Evolutionary conservation across 2,329 filamentous ascomycete species (phyloP), one percentile per base, ranked within the genome.

Genomic region (Penicillium expansum): DNA sequence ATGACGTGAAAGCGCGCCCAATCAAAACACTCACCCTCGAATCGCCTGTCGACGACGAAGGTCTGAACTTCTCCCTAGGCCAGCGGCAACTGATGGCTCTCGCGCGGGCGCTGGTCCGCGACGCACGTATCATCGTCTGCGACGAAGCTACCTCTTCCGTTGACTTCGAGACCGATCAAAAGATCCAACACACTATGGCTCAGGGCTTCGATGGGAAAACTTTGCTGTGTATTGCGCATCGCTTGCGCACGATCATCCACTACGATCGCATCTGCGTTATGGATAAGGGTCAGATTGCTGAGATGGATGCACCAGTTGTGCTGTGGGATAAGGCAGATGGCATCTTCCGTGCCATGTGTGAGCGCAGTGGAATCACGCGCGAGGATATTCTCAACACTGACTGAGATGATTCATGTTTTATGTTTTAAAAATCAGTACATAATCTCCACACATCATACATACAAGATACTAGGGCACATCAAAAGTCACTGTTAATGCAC

Each of bases 241-340:
- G 93, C 5, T 79, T 97, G 67, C 88, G 91, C 69, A 97, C 94
- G 1, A 96, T 99, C 61, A 88, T 97, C 60, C 86, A 87, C 29
- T 97, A 97, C 74, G 93, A 99, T 74, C 86, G 93, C 45, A 96
- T 99, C 71, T 93, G 92, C 68, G 94, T 99, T 65, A 96, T 99
- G 92, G 93, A 97, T 67, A 82, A 87, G 43, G 94, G 94, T 0
- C 77, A 78, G 16, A 97, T 99, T 69, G 91, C 90, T 0, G 92
- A 97, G 81, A 80, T 97, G 61, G 94, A 90, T 69, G 82, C 83
- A 14, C 94, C 94, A 2, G 80, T 88, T 41, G 81, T 79, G 42
- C 77, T 99, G 58, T 97, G 89, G 82, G 82, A 87, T 57, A 72
- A 69, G 29, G 76, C 80, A 45, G 86, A 83, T 10, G 89, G 90